Evolutionary conservation across 2,329 filamentous ascomycete species (phyloP).

Genomic region (Paracorniculantispora psalliotae): DNA sequence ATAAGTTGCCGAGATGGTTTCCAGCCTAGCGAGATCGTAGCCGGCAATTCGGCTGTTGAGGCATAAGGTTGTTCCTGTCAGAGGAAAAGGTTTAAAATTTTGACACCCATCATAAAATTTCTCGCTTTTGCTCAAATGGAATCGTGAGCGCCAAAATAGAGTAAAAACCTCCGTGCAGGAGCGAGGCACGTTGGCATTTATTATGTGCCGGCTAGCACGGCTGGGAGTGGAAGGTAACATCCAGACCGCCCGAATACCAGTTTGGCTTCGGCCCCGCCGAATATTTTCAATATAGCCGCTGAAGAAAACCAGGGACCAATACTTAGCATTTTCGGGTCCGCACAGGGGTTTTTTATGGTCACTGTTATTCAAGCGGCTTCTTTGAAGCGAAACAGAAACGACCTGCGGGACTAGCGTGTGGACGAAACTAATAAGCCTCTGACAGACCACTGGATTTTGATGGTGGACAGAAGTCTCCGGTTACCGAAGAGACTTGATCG

Average conservation of each 20-base stretch:
- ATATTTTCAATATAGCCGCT: background rate
- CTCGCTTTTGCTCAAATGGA: background rate
- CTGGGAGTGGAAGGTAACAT: background rate
- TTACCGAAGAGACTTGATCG: background rate
- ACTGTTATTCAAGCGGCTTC: background rate
- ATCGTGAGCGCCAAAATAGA: background rate
- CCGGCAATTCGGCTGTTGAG: background rate
- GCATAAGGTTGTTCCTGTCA: background rate
- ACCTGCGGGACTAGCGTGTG: conserved; percentile 1
- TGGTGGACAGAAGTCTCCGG: background rate
- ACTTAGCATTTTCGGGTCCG: background rate
- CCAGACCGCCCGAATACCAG: background rate
- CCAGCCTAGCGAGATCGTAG: background rate
- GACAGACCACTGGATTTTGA: background rate
- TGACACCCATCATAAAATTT: background rate
- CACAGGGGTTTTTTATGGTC: background rate
- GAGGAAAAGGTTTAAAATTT: background rate
- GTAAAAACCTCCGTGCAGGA: conserved; percentile 2
- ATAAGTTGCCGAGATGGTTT: background rate
- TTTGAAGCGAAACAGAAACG: no score
- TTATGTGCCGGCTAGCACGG: no score
- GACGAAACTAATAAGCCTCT: conserved; percentile 10
- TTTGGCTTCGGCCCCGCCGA: background rate
- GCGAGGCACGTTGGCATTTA: background rate
- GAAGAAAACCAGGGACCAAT: background rate